Conservation (phyloP, 352 stramenopile genomes). For the Phytophthora boehmeriae region DNA sequence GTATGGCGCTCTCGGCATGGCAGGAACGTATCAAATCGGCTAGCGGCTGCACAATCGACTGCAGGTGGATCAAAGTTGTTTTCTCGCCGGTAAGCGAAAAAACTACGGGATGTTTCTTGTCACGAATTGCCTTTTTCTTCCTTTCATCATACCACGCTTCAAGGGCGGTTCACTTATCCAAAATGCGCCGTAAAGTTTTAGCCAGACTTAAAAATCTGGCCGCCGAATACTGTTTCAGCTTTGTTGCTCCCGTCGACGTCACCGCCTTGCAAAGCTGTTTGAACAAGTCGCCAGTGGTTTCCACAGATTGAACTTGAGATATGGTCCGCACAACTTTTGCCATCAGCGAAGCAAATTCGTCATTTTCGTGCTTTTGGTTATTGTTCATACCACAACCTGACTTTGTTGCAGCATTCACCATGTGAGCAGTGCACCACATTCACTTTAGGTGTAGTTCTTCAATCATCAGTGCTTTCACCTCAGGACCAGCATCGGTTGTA, state of each 20-base stretch:
- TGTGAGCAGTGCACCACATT: neutral
- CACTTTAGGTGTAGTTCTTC: neutral
- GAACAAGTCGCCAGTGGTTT: slow-evolving; percentile 13
- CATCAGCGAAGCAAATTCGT: neutral
- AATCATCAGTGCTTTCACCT: neutral
- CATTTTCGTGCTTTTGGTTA: neutral
- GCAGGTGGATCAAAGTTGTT: slow-evolving; percentile 1
- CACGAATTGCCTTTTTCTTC: neutral
- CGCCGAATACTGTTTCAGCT: neutral
- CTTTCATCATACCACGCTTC: slow-evolving; percentile 9
- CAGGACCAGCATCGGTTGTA: neutral
- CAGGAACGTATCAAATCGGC: slow-evolving; percentile 4
- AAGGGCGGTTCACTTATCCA: slow-evolving; percentile 9
- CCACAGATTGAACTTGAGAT: slow-evolving; percentile 4
- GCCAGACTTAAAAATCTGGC: slow-evolving; percentile 4
- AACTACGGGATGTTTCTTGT: neutral
- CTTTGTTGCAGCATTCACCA: slow-evolving; percentile 4
- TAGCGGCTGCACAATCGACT: slow-evolving; percentile 10
- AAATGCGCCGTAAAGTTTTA: neutral
- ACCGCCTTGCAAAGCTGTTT: neutral
- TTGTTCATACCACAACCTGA: neutral
- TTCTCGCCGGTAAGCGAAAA: slow-evolving; percentile 6
- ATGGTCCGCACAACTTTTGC: neutral
- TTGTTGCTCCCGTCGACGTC: neutral
- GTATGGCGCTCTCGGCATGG: slow-evolving; percentile 8